Conservation (phyloP, 257 asterid species). For the Solanum sitiens region DNA sequence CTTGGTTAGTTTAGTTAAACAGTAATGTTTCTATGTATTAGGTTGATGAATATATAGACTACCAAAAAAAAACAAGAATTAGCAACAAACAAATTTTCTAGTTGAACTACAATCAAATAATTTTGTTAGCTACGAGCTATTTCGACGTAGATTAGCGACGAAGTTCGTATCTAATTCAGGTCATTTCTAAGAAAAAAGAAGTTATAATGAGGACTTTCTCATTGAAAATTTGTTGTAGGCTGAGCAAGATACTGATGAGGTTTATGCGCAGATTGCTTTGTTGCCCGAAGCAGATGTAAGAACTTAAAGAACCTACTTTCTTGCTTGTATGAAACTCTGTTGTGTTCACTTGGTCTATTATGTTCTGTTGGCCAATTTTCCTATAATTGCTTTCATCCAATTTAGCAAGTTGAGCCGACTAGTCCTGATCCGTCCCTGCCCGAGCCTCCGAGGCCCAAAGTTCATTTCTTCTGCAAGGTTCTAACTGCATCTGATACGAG, state of each 20-base stretch:
- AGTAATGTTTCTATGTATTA: neutral
- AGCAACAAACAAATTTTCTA: neutral
- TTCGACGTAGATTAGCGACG: neutral
- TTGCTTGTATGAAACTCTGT: neutral
- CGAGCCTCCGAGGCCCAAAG: conserved; percentile 19
- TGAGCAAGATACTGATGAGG: conserved; percentile 44
- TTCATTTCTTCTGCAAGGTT: conserved; percentile 39
- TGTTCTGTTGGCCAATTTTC: neutral
- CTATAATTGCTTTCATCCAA: neutral
- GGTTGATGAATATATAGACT: no score
- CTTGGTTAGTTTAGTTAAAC: neutral
- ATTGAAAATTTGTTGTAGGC: conserved; percentile 13
- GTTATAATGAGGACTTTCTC: neutral
- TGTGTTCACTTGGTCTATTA: neutral
- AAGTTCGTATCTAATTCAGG: neutral
- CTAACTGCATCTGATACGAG: conserved; percentile 50
- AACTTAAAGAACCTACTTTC: neutral
- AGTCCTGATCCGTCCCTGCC: conserved; percentile 13
- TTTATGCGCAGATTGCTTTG: conserved; percentile 38
- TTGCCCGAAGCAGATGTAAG: conserved; percentile 37
- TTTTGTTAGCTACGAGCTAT: neutral
- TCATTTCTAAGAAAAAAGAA: neutral
- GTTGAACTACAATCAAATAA: neutral
- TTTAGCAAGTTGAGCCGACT: conserved; percentile 33
- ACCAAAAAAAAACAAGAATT: neutral